Conservation (phyloP, 306 rosid genomes). For the Acacia crassicarpa region DNA sequence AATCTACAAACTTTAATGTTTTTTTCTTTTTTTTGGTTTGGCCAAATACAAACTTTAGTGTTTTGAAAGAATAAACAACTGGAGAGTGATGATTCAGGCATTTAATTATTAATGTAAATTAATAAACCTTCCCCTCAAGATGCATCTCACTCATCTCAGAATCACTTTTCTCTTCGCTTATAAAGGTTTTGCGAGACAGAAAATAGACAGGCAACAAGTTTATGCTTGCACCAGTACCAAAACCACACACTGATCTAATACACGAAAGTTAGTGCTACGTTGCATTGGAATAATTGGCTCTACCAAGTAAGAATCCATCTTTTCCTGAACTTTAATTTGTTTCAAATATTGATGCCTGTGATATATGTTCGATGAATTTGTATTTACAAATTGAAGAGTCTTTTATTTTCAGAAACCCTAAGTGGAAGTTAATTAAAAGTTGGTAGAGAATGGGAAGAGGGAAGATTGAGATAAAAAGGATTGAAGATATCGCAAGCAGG, state of each 20-base stretch:
- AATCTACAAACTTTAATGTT: not conserved
- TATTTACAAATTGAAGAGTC: not conserved
- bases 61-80: not conserved
- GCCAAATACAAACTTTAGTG: not conserved
- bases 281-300: constrained; percentile 8
- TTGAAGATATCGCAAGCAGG: constrained; percentile 68
- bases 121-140: constrained; percentile 8
- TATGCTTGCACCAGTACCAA: constrained; percentile 30
- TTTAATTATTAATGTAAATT: not conserved
- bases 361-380: not conserved
- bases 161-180: not conserved
- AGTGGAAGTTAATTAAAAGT: not conserved
- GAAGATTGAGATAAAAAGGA: constrained; percentile 81
- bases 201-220: constrained; percentile 2
- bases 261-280: not conserved
- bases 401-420: constrained; percentile 55
- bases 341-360: not conserved
- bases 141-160: not conserved
- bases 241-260: not conserved
- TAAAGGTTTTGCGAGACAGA: constrained; percentile 13
- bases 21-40: not conserved
- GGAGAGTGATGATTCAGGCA: not conserved
- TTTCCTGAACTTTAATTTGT: not conserved
- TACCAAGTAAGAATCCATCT: constrained; percentile 38
- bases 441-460: constrained; percentile 70